Evolutionary conservation across 2,329 filamentous ascomycete species (phyloP).

Genomic region (Arthroderma sp.): DNA sequence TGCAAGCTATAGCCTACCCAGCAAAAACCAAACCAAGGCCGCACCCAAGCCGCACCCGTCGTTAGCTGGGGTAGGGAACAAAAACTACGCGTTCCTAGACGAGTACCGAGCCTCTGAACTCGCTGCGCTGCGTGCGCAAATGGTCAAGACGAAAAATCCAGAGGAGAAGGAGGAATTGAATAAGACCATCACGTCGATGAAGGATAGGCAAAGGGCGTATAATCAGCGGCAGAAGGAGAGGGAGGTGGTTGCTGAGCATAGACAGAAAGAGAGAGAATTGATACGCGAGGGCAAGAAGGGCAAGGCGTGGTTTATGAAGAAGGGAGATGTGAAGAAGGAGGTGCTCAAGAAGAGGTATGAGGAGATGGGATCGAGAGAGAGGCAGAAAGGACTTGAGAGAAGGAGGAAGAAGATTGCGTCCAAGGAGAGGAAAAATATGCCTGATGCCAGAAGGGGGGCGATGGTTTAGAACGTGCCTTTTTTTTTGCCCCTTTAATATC

Average conservation of each 20-base stretch:
- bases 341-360: conserved; percentile 66
- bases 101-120: conserved; percentile 80
- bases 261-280: conserved; percentile 68
- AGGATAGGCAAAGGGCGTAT: conserved; percentile 60
- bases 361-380: conserved; percentile 71
- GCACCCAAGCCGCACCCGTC: conserved; percentile 30
- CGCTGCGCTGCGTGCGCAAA: conserved; percentile 52
- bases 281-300: conserved; percentile 69
- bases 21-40: conserved; percentile 19
- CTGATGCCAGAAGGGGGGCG: conserved; percentile 37
- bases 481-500: too few species aligned
- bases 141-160: conserved; percentile 54
- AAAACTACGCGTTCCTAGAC: conserved; percentile 76
- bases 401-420: conserved; percentile 77
- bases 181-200: conserved; percentile 61
- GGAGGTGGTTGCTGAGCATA: conserved; percentile 60
- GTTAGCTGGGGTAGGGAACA: conserved; percentile 32
- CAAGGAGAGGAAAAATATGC: conserved; percentile 72
- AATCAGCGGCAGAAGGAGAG: conserved; percentile 56
- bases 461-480: background rate
- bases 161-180: conserved; percentile 57
- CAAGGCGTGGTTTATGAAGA: conserved; percentile 84
- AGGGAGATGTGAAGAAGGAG: conserved; percentile 78
- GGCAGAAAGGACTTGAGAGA: conserved; percentile 72
- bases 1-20: conserved; percentile 21